Base-by-base conservation (phyloP, 345 rosid species). In the Populus davidiana region DNA sequence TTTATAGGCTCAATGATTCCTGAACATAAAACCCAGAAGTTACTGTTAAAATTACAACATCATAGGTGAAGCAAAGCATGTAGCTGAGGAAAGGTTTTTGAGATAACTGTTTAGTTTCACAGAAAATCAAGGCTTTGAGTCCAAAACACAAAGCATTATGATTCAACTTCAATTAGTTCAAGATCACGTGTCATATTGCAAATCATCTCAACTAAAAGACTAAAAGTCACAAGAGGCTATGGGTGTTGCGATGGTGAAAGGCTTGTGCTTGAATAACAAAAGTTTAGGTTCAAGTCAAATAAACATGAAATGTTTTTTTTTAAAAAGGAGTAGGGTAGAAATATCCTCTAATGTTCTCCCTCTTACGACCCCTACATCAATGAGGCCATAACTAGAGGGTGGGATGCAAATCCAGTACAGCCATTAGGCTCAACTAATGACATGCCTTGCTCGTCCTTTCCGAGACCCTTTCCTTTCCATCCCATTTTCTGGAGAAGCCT, bases 401-500 rank as follows among this genome's bases (percentile, higher is more conserved):
- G 25, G 1, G 23, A 73, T 6, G 67, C 50, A 73, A 17, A 62
- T 38, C 12, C 17, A 6, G 5, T 63, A 17, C 50, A 47, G 50
- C 16, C 17, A 23, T 59, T 23, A 59, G 64, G 64, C 64, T 59
- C 54, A 14, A 54, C 23, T 38, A 62, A 14, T 29, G 44, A 27
- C 75, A 72, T 76, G 93, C 99, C 99, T 82, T 93, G 97, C 82
- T 96, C 99, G 70, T 92, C 88, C 90, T 90, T 96, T 43, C 99
- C 99, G 2, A 93, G 92, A 67, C 99, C 98, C 83, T 92, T 92
- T 59, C 98, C 99, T 83, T 91, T 96, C 99, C 99, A 96, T 25
- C 99, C 99, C 99, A 96, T 96, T 80, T 93, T 96, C 78, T 92
- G 96, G 74, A 96, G 95, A 81, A 96, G 99, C 80, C 92, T 92